Evolutionary conservation across 495 filamentous ascomycete species (phyloP), one percentile per base, ranked within the genome.

Genomic region (Neurospora africana): DNA sequence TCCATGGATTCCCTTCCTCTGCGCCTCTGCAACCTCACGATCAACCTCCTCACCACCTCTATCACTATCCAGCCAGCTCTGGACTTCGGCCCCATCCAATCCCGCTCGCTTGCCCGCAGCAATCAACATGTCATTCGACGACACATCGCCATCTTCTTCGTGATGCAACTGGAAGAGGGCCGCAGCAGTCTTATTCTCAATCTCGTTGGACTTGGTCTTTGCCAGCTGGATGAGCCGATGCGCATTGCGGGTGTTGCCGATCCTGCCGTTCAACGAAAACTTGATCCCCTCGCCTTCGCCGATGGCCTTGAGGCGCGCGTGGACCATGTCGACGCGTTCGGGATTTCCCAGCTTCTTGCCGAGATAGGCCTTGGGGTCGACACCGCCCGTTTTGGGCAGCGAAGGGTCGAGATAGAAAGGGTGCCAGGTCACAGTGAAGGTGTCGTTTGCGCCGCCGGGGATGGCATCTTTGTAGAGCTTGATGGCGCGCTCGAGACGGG

Each of bases 351-450:
- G 78, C 68, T 76, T 80, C 53, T 68, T 74, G 70, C 68, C 74
- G 65, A 78, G 73, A 67, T 77, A 76, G 41, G 69, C 73, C 38
- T 70, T 58, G 33, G 72, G 68, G 43, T 78, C 74, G 41, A 80
- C 21, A 19, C 74, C 68, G 7, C 53, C 70, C 2, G 53, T 61
- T 53, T 83, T 83, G 3, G 91, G 86, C 0, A 88, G 83, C 44
- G 85, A 79, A 0, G 92, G 91, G 78, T 93, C 90, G 30, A 97
- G 87, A 76, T 95, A 93, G 85, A 89, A 97, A 0, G 93, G 90
- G 69, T 86, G 84, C 91, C 91, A 97, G 70, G 83, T 86, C 1
- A 91, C 86, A 21, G 81, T 84, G 83, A 95, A 95, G 67, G 85
- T 91, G 80, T 95, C 91, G 40, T 80, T 76, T 61, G 81, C 80